Evolutionary conservation across 139 green algal species (phyloP).

Genomic region (Coelastrella sp.): DNA sequence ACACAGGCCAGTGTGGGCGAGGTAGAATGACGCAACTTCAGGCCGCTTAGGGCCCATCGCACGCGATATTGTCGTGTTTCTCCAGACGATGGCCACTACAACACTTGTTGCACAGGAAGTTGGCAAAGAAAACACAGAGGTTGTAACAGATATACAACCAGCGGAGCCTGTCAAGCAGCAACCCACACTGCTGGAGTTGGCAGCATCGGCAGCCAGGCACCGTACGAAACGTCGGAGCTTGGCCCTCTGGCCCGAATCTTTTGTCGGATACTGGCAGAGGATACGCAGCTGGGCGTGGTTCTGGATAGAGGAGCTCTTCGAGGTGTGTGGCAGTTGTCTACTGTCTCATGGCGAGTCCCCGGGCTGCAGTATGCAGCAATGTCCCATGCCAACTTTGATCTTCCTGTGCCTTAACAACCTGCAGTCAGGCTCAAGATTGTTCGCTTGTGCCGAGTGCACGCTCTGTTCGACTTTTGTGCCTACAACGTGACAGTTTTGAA

Average conservation of each 20-base stretch:
- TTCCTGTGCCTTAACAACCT: too few relatives aligned
- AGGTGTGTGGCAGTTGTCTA: background rate
- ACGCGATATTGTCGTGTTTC: too few relatives aligned
- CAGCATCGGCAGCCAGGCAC: constrained; percentile 25
- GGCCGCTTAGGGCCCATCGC: too few relatives aligned
- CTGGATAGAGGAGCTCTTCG: constrained; percentile 34
- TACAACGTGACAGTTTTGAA: background rate
- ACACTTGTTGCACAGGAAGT: background rate
- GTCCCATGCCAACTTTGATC: too few relatives aligned
- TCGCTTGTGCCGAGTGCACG: too few relatives aligned
- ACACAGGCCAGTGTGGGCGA: too few relatives aligned
- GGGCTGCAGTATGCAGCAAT: too few relatives aligned
- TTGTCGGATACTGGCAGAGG: background rate
- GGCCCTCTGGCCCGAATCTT: background rate
- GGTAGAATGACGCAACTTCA: too few relatives aligned
- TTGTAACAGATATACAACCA: background rate
- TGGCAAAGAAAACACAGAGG: background rate
- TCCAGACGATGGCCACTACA: background rate
- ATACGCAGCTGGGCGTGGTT: background rate
- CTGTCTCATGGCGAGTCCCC: too few relatives aligned
- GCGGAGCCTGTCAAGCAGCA: background rate
- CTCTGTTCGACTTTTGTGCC: background rate
- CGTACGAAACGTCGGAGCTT: background rate
- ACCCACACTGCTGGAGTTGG: background rate
- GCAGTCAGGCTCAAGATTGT: too few relatives aligned